A percentile compares a stretch with the other conserved stretches of the same genome.
phyloP scores from a whole-genome alignment of 768 basidiomycete genomes.

The Flagelloscypha sp. region DNA sequence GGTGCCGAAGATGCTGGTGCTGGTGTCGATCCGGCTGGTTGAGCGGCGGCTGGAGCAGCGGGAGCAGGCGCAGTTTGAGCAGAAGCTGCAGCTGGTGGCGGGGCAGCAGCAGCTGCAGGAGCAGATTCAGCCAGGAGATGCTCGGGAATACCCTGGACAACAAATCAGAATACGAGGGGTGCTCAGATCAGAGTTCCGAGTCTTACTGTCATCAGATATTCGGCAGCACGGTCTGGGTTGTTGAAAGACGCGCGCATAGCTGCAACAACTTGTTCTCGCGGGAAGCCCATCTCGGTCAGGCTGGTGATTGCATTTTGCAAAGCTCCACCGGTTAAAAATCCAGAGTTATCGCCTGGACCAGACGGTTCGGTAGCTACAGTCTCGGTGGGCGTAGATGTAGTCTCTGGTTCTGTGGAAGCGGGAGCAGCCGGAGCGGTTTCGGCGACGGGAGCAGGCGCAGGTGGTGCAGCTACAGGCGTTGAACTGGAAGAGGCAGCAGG shows the following conservation, averaged over 20 bases:
- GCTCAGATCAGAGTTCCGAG: slow-evolving; percentile 3
- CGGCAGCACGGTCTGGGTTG: slow-evolving; percentile 97
- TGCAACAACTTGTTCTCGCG: slow-evolving; percentile 71
- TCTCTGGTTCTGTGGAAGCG: slow-evolving; percentile 23
- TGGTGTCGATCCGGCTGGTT: too few species aligned
- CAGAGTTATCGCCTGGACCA: slow-evolving; percentile 33
- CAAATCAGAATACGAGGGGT: slow-evolving; percentile 8
- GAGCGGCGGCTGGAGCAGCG: slow-evolving; percentile 22
- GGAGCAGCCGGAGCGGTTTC: slow-evolving; percentile 26
- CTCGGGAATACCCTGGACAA: slow-evolving; percentile 67
- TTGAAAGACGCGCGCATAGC: slow-evolving; percentile 93
- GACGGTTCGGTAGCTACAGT: slow-evolving; percentile 21
- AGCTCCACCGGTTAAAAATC: slow-evolving; percentile 70
- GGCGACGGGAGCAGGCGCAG: slow-evolving; percentile 28
- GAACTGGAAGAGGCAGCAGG: slow-evolving; percentile 26
- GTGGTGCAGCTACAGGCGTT: slow-evolving; percentile 21
- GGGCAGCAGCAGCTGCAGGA: slow-evolving; percentile 24
- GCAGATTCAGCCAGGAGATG: slow-evolving; percentile 50
- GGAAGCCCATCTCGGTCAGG: slow-evolving; percentile 94
- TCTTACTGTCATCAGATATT: slow-evolving; percentile 88
- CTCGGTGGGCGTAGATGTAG: slow-evolving; percentile 21
- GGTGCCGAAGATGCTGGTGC: slow-evolving; percentile 35
- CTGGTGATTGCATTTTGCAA: slow-evolving; percentile 72
- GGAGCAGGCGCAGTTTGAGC: slow-evolving; percentile 27
- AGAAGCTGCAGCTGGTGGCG: slow-evolving; percentile 24